phyloP scores from a whole-genome alignment of 1,284 basidiomycete genomes.

The Leccinum pachyderme region DNA sequence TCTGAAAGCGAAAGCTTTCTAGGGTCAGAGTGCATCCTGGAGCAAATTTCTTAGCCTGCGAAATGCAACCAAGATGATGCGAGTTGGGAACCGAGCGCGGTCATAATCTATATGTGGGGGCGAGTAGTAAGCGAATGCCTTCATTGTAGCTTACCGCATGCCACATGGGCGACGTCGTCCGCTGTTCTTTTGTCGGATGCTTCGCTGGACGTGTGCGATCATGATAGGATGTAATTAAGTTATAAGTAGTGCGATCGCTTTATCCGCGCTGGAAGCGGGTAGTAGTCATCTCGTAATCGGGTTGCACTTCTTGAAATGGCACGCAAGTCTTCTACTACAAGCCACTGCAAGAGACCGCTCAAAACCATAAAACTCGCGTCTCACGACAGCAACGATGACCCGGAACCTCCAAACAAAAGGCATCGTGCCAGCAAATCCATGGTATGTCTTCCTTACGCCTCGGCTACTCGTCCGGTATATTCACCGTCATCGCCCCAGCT shows the following conservation, averaged over 20 bases:
- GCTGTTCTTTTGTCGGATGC: too few relatives aligned
- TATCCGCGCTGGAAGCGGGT: too few relatives aligned
- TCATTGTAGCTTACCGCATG: too few relatives aligned
- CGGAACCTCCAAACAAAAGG: constrained; percentile 33
- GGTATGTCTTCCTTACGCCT: neutral
- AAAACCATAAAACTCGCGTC: constrained; percentile 39
- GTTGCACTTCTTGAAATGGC: constrained; percentile 9
- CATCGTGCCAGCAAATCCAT: constrained; percentile 30
- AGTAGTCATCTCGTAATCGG: too few relatives aligned
- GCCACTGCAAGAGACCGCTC: constrained; percentile 23
- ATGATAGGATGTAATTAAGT: too few relatives aligned
- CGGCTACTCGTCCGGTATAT: neutral
- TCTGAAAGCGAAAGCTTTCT: constrained; percentile 6
- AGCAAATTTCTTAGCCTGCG: neutral
- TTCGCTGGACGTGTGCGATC: too few relatives aligned
- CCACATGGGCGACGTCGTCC: too few relatives aligned
- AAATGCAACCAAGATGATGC: neutral
- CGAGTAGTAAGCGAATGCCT: neutral
- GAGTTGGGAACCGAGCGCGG: neutral
- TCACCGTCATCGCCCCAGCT: constrained; percentile 27
- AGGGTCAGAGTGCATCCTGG: constrained; percentile 12
- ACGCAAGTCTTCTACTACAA: constrained; percentile 17
- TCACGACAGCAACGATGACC: constrained; percentile 17
- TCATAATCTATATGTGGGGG: neutral
- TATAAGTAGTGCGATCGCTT: too few relatives aligned